Evolutionary conservation across 371 early-diverging fungal species (phyloP), one percentile per base, ranked within the genome.

Genomic region (Zychaea mexicana): DNA sequence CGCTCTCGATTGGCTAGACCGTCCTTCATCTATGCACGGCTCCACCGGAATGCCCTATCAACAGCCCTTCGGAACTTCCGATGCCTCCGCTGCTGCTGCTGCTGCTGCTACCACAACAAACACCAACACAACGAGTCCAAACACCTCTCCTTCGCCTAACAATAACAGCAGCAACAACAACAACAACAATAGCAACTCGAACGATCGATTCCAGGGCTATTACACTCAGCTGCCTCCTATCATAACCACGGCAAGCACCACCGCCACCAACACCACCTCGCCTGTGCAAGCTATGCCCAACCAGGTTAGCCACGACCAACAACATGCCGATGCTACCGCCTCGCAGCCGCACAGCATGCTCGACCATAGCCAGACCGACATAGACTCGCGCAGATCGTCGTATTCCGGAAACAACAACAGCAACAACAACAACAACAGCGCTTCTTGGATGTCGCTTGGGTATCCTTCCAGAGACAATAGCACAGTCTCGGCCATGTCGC

Each of bases 151-250:
- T 36, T 36, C 36, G 15, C 15, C 36, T 36, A 36, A 36, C 36
- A 12, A 42, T n/a, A 42, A 42, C 15, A 42, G n/a, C 42, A 42
- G 15, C 15, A 42, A 42, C 42, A 42, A n/a, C 15, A 42, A 42
- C 15, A 42, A 3, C n/a, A 5, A 7, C 2, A 42, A 42, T 7
- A 58, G 30, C 5, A 52, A 58, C 27, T 22, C 52, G 2, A 49
- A 52, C 36, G 57, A 59, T 58, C 59, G 59, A 12, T 59, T 57
- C 13, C 68, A 67, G 42, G 28, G 45, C 27, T 65, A 58, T 32
- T 64, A 60, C 55, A 60, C 60, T 15, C 68, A 68, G 42, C 21
- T 68, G 12, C 68, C 68, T 17, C 68, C 68, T 24, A 64, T 68
- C 57, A 68, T 46, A 8, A 56, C 66, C 4, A 52, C 60, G 21